Percentiles rank a stretch among this genome's conserved stretches.
Evolutionary conservation across 495 filamentous ascomycete species (phyloP).

Genomic region (Usnea hakonensis): DNA sequence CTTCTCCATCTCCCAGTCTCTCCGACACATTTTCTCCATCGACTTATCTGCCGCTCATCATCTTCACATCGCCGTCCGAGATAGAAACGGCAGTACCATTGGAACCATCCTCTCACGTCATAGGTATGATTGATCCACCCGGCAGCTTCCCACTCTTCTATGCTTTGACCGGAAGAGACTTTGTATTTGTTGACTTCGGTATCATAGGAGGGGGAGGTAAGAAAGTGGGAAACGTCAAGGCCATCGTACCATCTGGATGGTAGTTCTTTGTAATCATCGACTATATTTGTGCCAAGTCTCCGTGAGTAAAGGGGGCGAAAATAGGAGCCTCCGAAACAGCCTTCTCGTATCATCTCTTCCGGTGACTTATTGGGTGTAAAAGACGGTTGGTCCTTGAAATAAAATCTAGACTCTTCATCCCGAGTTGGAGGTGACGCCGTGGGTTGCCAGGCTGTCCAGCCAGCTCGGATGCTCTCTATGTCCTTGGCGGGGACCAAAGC

Average conservation of each 20-base stretch:
- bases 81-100: constrained; percentile 46
- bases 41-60: constrained; percentile 40
- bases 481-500: constrained; percentile 20
- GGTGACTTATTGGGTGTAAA: constrained; percentile 45
- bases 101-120: constrained; percentile 45
- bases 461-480: constrained; percentile 27
- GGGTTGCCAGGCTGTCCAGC: constrained; percentile 37
- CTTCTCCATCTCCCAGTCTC: constrained; percentile 40
- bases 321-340: constrained; percentile 41
- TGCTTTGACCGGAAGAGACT: constrained; percentile 40
- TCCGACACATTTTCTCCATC: constrained; percentile 43
- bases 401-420: constrained; percentile 33
- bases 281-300: constrained; percentile 32
- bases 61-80: constrained; percentile 40
- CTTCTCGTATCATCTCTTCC: constrained; percentile 40
- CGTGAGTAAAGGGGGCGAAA: constrained; percentile 38
- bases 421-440: constrained; percentile 31
- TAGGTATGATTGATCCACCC: constrained; percentile 42
- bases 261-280: constrained; percentile 37
- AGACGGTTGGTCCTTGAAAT: constrained; percentile 33
- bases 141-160: constrained; percentile 44
- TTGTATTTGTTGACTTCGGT: constrained; percentile 42
- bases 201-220: constrained; percentile 32
- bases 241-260: constrained; percentile 34
- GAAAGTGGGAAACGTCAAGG: constrained; percentile 29